phyloP scores from a whole-genome alignment of 1,139 yeast species.

The Sugiyamaella castrensis region DNA sequence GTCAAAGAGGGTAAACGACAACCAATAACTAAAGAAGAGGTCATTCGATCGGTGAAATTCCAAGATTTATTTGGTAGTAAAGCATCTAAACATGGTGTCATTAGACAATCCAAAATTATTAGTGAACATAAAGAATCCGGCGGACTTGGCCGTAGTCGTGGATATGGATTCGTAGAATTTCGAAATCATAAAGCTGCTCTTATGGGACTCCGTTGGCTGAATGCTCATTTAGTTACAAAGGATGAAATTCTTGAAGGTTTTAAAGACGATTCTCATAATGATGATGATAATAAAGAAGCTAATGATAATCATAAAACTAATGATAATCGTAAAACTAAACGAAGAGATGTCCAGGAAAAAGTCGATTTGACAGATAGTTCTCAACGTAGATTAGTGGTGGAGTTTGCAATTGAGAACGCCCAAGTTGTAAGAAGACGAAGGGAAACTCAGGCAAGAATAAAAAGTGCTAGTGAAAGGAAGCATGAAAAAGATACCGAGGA shows the following conservation, averaged over 20 bases:
- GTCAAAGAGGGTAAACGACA: constrained; percentile 74
- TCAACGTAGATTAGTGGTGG: constrained; percentile 82
- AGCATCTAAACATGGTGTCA: constrained; percentile 80
- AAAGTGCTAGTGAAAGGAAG: constrained; percentile 26
- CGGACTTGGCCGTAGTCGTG: constrained; percentile 86
- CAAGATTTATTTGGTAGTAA: constrained; percentile 51
- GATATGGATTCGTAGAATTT: constrained; percentile 93
- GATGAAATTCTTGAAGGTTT: constrained; percentile 68
- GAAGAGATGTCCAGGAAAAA: constrained; percentile 41
- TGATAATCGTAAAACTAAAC: constrained; percentile 41
- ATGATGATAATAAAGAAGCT: not conserved
- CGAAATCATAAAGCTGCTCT: constrained; percentile 91
- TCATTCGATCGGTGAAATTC: constrained; percentile 69
- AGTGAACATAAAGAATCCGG: constrained; percentile 90
- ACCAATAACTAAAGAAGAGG: constrained; percentile 86
- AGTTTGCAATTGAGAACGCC: constrained; percentile 94
- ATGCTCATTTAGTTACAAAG: constrained; percentile 79
- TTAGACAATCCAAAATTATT: constrained; percentile 87
- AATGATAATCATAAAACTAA: not conserved
- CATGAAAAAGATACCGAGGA: constrained; percentile 32
- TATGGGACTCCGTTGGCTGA: constrained; percentile 96
- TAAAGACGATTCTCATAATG: not conserved
- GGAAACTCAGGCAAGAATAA: constrained; percentile 43
- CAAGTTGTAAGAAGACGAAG: constrained; percentile 87
- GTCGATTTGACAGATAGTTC: constrained; percentile 44